Conservation (phyloP, 2,329 filamentous ascomycete genomes). For the Apiospora rasikravindrae region DNA sequence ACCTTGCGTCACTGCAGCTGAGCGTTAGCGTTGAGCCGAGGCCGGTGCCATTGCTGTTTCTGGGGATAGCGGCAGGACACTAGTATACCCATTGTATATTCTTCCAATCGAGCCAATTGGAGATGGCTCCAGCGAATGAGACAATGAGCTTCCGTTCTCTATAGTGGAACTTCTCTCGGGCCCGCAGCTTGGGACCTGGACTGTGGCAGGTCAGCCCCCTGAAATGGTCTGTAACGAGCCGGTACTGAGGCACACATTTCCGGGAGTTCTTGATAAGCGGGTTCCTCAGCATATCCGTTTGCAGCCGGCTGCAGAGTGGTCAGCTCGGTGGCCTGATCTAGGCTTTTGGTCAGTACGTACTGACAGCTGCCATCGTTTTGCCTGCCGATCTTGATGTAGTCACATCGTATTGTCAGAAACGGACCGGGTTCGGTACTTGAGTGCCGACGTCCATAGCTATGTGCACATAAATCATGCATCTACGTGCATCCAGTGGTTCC, state of each 20-base stretch:
- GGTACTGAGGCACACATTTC: constrained; percentile 6
- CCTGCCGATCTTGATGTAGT: neutral
- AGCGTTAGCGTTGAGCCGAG: neutral
- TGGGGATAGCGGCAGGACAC: neutral
- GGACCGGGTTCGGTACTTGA: neutral
- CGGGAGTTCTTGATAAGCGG: neutral
- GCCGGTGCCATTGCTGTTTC: neutral
- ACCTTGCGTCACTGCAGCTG: constrained; percentile 2
- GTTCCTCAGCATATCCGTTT: neutral
- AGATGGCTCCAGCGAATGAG: neutral
- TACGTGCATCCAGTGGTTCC: neutral
- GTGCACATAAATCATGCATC: neutral
- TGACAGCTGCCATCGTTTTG: neutral
- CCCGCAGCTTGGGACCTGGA: neutral
- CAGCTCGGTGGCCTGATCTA: neutral
- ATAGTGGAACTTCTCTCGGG: neutral
- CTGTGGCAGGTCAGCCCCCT: constrained; percentile 2
- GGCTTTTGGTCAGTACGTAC: neutral
- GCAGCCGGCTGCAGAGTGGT: neutral
- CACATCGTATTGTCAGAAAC: neutral
- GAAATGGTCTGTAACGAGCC: constrained; percentile 3
- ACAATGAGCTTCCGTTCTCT: neutral
- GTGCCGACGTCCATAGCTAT: neutral
- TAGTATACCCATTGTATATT: neutral
- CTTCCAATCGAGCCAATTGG: neutral